phyloP scores from a whole-genome alignment of 2,329 filamentous ascomycete genomes.

The Alternaria sp. region DNA sequence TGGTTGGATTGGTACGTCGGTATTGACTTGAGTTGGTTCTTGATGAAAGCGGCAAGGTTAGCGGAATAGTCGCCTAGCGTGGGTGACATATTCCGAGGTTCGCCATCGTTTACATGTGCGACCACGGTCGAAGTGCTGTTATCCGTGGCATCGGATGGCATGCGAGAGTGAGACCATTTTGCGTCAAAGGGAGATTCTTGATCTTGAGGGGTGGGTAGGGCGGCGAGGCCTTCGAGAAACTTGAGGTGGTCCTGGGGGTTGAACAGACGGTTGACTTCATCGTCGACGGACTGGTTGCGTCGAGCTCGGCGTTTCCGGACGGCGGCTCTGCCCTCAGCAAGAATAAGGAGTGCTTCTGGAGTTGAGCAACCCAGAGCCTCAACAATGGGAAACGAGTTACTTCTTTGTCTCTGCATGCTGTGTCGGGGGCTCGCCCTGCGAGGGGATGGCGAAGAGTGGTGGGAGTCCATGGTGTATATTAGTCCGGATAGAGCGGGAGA shows the following conservation, averaged over 20 bases:
- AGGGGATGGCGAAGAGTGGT: constrained; percentile 29
- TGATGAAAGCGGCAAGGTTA: constrained; percentile 46
- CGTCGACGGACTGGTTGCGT: constrained; percentile 30
- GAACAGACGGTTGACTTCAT: constrained; percentile 29
- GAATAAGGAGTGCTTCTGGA: constrained; percentile 42
- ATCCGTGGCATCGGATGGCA: constrained; percentile 41
- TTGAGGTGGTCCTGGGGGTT: constrained; percentile 40
- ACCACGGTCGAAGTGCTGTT: constrained; percentile 39
- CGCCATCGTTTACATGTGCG: constrained; percentile 12
- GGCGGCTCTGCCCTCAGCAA: constrained; percentile 46
- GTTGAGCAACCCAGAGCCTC: constrained; percentile 46
- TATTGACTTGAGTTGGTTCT: constrained; percentile 43
- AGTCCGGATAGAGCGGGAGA: constrained; percentile 24
- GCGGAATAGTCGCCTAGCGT: constrained; percentile 44
- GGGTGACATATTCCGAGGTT: constrained; percentile 8
- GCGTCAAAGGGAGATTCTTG: constrained; percentile 13
- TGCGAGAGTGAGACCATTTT: constrained; percentile 29
- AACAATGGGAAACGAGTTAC: constrained; percentile 45
- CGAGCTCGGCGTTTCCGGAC: constrained; percentile 38
- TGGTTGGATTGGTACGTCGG: constrained; percentile 35
- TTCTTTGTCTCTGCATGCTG: constrained; percentile 37
- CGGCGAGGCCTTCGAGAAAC: constrained; percentile 28
- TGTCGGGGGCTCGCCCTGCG: constrained; percentile 29
- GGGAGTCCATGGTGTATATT: constrained; percentile 34
- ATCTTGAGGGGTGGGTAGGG: constrained; percentile 18